Evolutionary conservation across 805 yeast genomes (phyloP), one percentile per base, ranked within the genome.

Genomic region (Dipodascus geniculatus): DNA sequence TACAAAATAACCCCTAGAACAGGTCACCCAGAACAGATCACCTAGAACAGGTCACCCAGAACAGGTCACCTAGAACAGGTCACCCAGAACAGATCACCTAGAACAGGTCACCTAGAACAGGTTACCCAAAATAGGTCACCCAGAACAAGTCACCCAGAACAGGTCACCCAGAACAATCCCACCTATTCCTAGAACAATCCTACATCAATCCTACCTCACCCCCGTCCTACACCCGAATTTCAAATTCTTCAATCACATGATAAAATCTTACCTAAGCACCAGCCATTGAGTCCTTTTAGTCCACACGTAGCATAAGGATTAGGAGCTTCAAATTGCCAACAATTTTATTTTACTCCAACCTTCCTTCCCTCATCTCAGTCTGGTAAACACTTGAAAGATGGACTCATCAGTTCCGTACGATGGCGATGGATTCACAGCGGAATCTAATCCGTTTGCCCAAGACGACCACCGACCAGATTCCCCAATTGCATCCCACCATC

Each of bases 391-490:
- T 28, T 42, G 4, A 16, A 42, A 20, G 6, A 75, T 74, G 78
- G 60, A 77, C 0, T 71, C 76, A 2, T 62, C 77, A 0, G 64
- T 71, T 44, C 74, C 80, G 1, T 76, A 73, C 60, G 73, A 73
- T 54, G 79, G 79, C 14, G 83, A 80, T 53, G 82, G 78, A 55
- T 74, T 77, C 56, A 38, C 14, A 3, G 83, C 48, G 53, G 60
- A 78, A 56, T 76, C 78, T 65, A 80, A 80, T 57, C 85, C 85
- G 1, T 81, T 81, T 66, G 80, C 82, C 2, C 80, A 76, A 55
- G 77, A 74, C 19, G 24, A 22, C 28, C 4, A 47, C 3, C 59
- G 56, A 8, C 55, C 61, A 11, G 38, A 38, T 23, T 57, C 58
- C 24, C 56, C 56, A 49, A 35, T 35, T 35, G 35, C 24, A 48